Base-by-base conservation (phyloP, 345 rosid species). In the Psidium friedrichsthalianum region DNA sequence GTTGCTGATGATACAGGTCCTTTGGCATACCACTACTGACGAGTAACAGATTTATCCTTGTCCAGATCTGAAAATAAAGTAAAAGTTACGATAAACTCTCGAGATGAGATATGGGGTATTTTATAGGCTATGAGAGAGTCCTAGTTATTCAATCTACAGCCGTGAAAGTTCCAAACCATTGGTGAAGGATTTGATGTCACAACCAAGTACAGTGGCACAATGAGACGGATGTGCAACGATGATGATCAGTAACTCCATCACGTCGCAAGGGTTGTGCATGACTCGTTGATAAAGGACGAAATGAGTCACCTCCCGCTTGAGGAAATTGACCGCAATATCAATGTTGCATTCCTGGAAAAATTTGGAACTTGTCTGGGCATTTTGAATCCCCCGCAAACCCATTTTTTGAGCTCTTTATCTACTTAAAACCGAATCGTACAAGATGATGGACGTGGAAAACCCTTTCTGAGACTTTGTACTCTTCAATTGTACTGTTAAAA, bases 41-140 rank as follows among this genome's bases (percentile, higher is more conserved):
- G 6, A 0, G 0, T 27, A 59, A 59, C 74, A 59, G 27, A 59
- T 59, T 13, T 20, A 59, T 59, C 74, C 74, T 0, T 27, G 0
- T 14, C 36, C 40, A 27, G 0, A 12, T 0, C 74, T 13, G 9
- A 59, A 59, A 59, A 0, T 0, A 27, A 27, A 13, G 36, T n/a
- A n/a, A n/a, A 58, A 58, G 16, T 27, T 15, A 59, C 20, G 25
- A 59, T 59, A 27, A 59, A 2, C 74, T 2, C 40, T 27, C 20
- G 6, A 59, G 0, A 59, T 59, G 40, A 59, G 74, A 27, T 59
- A 40, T 59, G 40, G 40, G 36, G 74, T 59, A 59, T 40, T 40
- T 6, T 0, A 13, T 27, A 59, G 27, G 69, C 69, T 0, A 58
- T n/a, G 42, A 3, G 69, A 1, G 16, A 58, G 32, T 58, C 69